Base-by-base conservation (phyloP, 768 basidiomycete species). In the Mycena alexandri region DNA sequence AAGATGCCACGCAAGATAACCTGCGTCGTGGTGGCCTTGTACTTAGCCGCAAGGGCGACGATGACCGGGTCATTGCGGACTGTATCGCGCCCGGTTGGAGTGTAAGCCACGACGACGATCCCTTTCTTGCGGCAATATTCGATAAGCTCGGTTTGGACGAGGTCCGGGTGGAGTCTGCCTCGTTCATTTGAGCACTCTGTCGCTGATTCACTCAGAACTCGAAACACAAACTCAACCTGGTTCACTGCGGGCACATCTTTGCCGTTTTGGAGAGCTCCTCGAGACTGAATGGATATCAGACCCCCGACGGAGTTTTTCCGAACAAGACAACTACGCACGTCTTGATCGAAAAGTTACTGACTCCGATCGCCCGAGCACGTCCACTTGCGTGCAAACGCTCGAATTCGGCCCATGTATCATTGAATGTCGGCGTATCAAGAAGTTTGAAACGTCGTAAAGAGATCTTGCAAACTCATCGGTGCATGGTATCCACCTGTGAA, bases 321-420 rank as follows among this genome's bases (percentile, higher is more conserved):
- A 47, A 47, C 2, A 34, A n/a, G 34, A 10, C 19, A 44, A 11
- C 3, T 21, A 74, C 82, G 19, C 61, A 87, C 85, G 80, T 87
- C 70, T 87, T 86, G 62, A 87, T 77, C 6, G 85, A 86, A 71
- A 89, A 89, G 74, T 90, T 90, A 74, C 85, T 86, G 52, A 90
- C 86, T 0, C 88, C 87, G 65, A 89, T 86, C 2, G 86, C 83
- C 59, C 75, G 82, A 13, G 80, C 85, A 69, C 82, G 84, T 0
- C 85, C 85, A 16, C 79, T 81, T 29, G 78, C 79, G 36, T 84
- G 77, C 13, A 88, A 69, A 54, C 84, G 82, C 75, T 89, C 87
- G 69, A 89, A 79, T 48, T 83, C 80, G 0, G 82, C 81, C 85
- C 86, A 87, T 0, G 81, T 77, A 34, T 87, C 78, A 47, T 79